phyloP scores from a whole-genome alignment of 192 early-diverging fungal species.

The Backusella luteola region DNA sequence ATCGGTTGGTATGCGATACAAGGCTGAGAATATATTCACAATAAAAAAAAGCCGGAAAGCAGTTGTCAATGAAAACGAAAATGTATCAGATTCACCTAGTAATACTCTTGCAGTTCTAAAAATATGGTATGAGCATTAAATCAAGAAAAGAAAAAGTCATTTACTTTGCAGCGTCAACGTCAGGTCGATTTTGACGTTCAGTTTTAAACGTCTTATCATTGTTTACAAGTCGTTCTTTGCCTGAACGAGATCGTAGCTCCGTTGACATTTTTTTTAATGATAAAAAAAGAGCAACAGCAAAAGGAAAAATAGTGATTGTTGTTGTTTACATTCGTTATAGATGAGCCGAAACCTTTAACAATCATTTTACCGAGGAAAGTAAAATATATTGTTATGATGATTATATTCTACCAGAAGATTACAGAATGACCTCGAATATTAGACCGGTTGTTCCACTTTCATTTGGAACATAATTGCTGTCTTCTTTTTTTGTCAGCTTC shows the following conservation, averaged over 20 bases:
- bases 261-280: not conserved
- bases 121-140: not conserved
- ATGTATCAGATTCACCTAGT: conserved; percentile 23
- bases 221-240: not conserved
- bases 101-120: conserved; percentile 5
- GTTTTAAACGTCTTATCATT: not conserved
- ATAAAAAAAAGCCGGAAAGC: conserved; percentile 53
- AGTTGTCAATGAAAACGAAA: conserved; percentile 25
- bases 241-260: not conserved
- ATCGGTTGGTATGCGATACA: conserved; percentile 61
- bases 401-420: no score
- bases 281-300: not conserved
- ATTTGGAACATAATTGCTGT: no score
- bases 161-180: conserved; percentile 1
- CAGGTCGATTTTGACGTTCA: not conserved
- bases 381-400: not conserved
- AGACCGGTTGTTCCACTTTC: no score
- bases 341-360: not conserved
- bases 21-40: conserved; percentile 47
- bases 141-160: not conserved
- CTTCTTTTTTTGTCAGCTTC: no score
- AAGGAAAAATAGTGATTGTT: not conserved
- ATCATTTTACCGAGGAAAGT: not conserved
- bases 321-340: not conserved
- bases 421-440: no score